phyloP scores from a whole-genome alignment of 2,329 filamentous ascomycete species.

The Colletotrichum sp. region DNA sequence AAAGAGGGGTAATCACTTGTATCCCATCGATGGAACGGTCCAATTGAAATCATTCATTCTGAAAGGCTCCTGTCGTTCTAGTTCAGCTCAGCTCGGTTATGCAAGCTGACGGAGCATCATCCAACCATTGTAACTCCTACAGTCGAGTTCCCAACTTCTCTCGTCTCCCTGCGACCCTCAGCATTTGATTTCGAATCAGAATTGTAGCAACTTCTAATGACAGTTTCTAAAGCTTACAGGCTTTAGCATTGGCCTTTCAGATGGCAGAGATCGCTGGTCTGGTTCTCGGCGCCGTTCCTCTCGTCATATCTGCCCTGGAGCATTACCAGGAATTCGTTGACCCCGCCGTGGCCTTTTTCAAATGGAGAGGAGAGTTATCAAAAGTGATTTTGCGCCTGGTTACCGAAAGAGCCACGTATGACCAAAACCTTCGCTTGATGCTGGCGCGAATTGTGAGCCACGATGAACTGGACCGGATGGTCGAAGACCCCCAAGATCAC shows the following conservation, averaged over 20 bases:
- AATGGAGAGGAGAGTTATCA: not conserved
- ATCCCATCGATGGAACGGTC: no score
- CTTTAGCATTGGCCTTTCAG: not conserved
- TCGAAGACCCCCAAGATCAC: no score
- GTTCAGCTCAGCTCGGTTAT: no score
- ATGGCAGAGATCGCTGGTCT: slow-evolving; percentile 25
- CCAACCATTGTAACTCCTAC: no score
- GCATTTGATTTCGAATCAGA: not conserved
- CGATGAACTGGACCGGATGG: no score
- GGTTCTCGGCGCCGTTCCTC: slow-evolving; percentile 26
- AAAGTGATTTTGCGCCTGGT: not conserved
- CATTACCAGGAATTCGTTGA: slow-evolving; percentile 14
- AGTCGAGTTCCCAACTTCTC: no score
- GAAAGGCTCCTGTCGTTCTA: no score
- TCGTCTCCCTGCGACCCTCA: no score
- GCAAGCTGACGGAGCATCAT: no score
- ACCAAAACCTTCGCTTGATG: not conserved
- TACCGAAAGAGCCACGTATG: not conserved
- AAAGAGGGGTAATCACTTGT: no score
- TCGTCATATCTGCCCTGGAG: slow-evolving; percentile 24
- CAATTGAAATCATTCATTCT: no score
- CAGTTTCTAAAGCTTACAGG: not conserved
- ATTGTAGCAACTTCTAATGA: not conserved
- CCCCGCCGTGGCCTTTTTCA: not conserved
- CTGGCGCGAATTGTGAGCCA: not conserved